phyloP scores from a whole-genome alignment of 768 basidiomycete species.

The Leccinum fibrillosum region DNA sequence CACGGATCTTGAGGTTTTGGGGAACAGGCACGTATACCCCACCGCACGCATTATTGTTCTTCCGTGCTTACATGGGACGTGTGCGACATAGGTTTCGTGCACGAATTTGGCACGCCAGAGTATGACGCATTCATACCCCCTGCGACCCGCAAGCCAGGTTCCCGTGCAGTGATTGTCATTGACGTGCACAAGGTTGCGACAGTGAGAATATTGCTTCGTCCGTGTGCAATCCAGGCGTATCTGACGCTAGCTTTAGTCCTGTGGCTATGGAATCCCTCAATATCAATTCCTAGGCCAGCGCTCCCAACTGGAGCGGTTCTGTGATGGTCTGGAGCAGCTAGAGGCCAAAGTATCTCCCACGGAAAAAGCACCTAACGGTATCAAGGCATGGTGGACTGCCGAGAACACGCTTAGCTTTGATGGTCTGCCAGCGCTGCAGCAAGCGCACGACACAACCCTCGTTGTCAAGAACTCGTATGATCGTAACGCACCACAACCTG shows the following conservation, averaged over 20 bases:
- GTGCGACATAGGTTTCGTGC: constrained; percentile 43
- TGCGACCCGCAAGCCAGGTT: constrained; percentile 48
- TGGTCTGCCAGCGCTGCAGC: constrained; percentile 48
- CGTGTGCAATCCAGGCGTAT: not conserved
- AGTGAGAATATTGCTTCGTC: constrained; percentile 26
- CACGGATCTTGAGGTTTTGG: constrained; percentile 56
- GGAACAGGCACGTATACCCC: constrained; percentile 44
- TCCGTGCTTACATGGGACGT: not conserved
- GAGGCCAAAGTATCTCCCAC: constrained; percentile 31
- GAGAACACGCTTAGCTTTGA: constrained; percentile 53
- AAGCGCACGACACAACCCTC: constrained; percentile 24
- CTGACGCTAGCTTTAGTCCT: constrained; percentile 44
- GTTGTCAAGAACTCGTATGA: constrained; percentile 22
- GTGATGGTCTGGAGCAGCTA: constrained; percentile 39
- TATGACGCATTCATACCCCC: constrained; percentile 51
- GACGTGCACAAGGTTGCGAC: constrained; percentile 58
- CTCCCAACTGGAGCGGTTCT: constrained; percentile 46
- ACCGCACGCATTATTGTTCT: not conserved
- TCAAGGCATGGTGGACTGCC: constrained; percentile 53
- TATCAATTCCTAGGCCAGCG: constrained; percentile 58
- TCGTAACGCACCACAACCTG: constrained; percentile 10
- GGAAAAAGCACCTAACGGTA: constrained; percentile 37
- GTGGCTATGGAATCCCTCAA: constrained; percentile 62
- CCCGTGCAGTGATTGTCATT: constrained; percentile 57
- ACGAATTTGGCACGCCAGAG: constrained; percentile 62